A percentile compares a stretch with the other conserved stretches of the same genome.
Conservation (phyloP, 345 rosid species). For the Geranium rotundifolium region DNA sequence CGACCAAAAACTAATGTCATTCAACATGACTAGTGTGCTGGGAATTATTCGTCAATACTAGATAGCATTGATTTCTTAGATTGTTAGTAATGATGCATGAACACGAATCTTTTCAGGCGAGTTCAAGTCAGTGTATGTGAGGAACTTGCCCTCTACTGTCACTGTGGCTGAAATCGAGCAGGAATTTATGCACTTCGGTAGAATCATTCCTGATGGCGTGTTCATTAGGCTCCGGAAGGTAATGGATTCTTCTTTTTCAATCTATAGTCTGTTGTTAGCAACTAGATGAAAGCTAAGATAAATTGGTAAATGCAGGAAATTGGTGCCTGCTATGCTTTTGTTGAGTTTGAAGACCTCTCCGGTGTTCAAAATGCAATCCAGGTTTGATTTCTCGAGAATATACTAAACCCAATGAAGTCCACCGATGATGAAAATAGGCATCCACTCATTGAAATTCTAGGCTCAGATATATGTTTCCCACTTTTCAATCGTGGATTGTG, state of each 20-base stretch:
- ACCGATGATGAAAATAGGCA: too few species aligned
- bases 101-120: slow-evolving; percentile 44
- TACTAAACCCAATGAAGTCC: too few species aligned
- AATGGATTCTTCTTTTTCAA: slow-evolving; percentile 1
- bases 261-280: not conserved
- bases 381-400: slow-evolving; percentile 27
- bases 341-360: slow-evolving; percentile 80
- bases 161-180: slow-evolving; percentile 74
- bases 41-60: not conserved
- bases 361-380: slow-evolving; percentile 84
- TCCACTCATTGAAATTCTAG: too few species aligned
- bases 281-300: slow-evolving; percentile 11
- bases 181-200: slow-evolving; percentile 76
- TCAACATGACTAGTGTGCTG: not conserved
- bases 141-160: slow-evolving; percentile 80
- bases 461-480: too few species aligned
- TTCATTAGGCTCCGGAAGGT: slow-evolving; percentile 88
- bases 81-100: slow-evolving; percentile 13
- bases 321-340: slow-evolving; percentile 94
- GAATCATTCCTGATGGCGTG: slow-evolving; percentile 80
- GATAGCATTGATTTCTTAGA: not conserved
- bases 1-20: not conserved
- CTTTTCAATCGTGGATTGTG: too few species aligned
- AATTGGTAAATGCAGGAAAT: slow-evolving; percentile 38
- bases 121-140: slow-evolving; percentile 81